Evolutionary conservation across 2,329 filamentous ascomycete species (phyloP).

Genomic region (Didymella pomorum): DNA sequence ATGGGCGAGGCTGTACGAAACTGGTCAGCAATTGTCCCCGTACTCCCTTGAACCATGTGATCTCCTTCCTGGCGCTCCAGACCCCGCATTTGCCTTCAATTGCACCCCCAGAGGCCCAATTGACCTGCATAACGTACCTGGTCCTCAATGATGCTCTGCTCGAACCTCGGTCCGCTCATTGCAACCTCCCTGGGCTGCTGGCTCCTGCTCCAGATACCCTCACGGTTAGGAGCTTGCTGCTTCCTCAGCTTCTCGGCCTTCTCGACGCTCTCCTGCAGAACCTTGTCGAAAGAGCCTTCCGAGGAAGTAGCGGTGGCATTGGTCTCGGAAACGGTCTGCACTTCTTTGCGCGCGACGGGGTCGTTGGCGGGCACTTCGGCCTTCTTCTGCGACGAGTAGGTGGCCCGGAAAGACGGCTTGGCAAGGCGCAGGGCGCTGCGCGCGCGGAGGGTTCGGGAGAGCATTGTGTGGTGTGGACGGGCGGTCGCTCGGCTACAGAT

Average conservation of each 20-base stretch:
- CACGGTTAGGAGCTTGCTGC: slow-evolving; percentile 86
- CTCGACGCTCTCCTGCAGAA: slow-evolving; percentile 64
- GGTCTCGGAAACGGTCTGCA: slow-evolving; percentile 65
- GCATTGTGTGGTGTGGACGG: slow-evolving; percentile 30
- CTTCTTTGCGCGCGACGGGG: slow-evolving; percentile 60
- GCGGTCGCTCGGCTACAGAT: slow-evolving; percentile 10
- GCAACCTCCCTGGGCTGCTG: slow-evolving; percentile 82
- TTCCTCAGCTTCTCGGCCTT: slow-evolving; percentile 64
- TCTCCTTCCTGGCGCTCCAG: too few relatives aligned
- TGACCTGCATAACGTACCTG: slow-evolving; percentile 71
- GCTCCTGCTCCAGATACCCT: slow-evolving; percentile 81
- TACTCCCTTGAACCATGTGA: not conserved
- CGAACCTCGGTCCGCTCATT: slow-evolving; percentile 94
- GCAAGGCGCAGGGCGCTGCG: slow-evolving; percentile 40
- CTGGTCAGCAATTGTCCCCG: slow-evolving; percentile 4
- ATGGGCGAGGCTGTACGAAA: slow-evolving; percentile 76
- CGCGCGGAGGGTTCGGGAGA: slow-evolving; percentile 38
- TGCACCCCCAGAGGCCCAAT: not conserved
- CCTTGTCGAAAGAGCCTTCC: slow-evolving; percentile 59
- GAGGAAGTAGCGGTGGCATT: slow-evolving; percentile 65
- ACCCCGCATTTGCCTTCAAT: slow-evolving; percentile 1
- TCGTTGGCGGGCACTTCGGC: slow-evolving; percentile 71
- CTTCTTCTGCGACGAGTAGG: slow-evolving; percentile 35
- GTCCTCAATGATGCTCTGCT: slow-evolving; percentile 91
- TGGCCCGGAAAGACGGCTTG: slow-evolving; percentile 34